Base-by-base conservation (phyloP, 768 basidiomycete genomes). In the Mycena indigotica region DNA sequence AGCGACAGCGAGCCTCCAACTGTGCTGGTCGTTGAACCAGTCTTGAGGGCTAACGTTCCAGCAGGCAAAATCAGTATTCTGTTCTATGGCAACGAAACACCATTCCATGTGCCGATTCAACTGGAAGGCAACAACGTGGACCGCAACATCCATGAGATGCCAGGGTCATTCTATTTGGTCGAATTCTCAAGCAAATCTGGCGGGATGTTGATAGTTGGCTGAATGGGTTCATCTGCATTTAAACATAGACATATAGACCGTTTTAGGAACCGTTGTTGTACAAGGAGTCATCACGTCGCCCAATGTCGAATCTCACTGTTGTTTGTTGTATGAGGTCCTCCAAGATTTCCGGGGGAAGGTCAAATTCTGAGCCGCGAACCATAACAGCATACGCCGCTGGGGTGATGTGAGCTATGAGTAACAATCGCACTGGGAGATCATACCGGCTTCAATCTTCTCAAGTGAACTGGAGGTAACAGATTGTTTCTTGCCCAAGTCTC, bases 391-490 rank as follows among this genome's bases (percentile, higher is more conserved):
- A 93, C 44, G 83, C 84, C 45, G 87, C 91, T 44, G 52, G 48
- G 53, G 65, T n/a, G 32, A 66, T 56, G 23, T 17, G 35, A 46
- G 45, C 38, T 48, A 23, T n/a, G n/a, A n/a, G n/a, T n/a, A n/a
- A n/a, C n/a, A n/a, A n/a, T n/a, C n/a, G n/a, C n/a, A n/a, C n/a
- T n/a, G n/a, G n/a, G n/a, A 44, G n/a, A 44, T 44, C 79, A 55
- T 61, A 96, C 95, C 93, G 66, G 88, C 84, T 80, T 99, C 96
- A 50, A 98, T 95, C 73, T 98, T 99, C 67, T 87, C 84, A 6
- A 99, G 78, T n/a, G 93, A 96, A 65, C 91, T 86, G 2, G 80
- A 73, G 0, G 95, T 96, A 17, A 96, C 91, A 2, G 75, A 70
- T 68, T 97, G 94, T 74, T 99, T 99, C 77, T 92, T 95, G 53